A percentile compares a stretch with the other conserved stretches of the same genome.
Conservation (phyloP, 192 early-diverging fungal species). For the Rhizoclosmatium globosum region DNA sequence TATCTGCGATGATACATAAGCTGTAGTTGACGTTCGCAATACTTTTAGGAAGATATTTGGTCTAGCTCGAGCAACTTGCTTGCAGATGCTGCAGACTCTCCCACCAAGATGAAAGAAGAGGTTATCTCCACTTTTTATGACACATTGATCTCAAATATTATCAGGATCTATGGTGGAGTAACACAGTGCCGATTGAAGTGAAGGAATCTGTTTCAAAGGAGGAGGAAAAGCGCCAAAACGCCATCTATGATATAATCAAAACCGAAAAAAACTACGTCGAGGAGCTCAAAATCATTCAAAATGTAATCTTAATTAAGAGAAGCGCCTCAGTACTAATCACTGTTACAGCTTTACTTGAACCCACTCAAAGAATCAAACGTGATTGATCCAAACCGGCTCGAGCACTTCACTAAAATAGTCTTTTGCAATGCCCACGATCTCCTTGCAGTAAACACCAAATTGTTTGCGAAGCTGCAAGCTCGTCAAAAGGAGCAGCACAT, state of each 20-base stretch:
- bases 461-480: conserved; percentile 44
- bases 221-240: conserved; percentile 91
- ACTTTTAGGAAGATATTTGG: background rate
- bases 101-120: too few relatives aligned
- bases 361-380: conserved; percentile 61
- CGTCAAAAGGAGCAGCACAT: conserved; percentile 66
- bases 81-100: background rate
- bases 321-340: background rate
- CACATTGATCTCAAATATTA: too few relatives aligned
- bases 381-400: conserved; percentile 67
- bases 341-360: conserved; percentile 41
- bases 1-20: too few relatives aligned
- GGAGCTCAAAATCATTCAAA: conserved; percentile 82
- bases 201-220: conserved; percentile 71
- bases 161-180: conserved; percentile 76
- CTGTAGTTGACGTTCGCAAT: too few relatives aligned
- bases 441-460: conserved; percentile 46
- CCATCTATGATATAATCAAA: conserved; percentile 91
- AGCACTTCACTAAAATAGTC: conserved; percentile 75
- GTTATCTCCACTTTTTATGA: too few relatives aligned
- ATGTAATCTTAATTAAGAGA: conserved; percentile 38
- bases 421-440: conserved; percentile 53
- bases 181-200: conserved; percentile 78
- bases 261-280: conserved; percentile 92
- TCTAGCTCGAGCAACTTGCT: background rate